Evolutionary conservation across 306 rosid species (phyloP).

Genomic region (Cicer cuneatum): DNA sequence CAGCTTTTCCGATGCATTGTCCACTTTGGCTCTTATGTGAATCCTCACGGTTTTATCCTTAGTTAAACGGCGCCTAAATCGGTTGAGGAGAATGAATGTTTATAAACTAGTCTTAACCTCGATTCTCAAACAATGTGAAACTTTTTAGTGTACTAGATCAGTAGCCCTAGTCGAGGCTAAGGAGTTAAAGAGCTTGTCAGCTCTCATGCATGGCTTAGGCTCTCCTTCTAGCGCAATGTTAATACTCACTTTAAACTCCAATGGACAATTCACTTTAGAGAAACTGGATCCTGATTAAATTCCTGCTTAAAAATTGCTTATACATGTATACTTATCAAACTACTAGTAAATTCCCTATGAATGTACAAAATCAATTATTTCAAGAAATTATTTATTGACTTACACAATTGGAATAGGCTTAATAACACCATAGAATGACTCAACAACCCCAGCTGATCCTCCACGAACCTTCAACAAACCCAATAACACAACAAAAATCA

Average conservation of each 20-base stretch:
- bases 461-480: slow-evolving; percentile 76
- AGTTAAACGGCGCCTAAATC: too few relatives aligned
- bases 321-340: background rate
- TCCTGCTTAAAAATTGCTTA: background rate
- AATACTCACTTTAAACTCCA: background rate
- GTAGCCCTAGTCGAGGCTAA: too few relatives aligned
- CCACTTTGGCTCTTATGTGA: too few relatives aligned
- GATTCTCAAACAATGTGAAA: too few relatives aligned
- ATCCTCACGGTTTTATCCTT: too few relatives aligned
- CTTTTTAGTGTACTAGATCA: too few relatives aligned
- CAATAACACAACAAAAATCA: slow-evolving; percentile 35
- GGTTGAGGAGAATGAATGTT: too few relatives aligned
- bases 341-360: background rate
- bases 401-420: slow-evolving; percentile 81
- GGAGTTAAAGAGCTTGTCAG: too few relatives aligned
- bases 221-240: too few relatives aligned
- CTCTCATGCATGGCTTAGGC: too few relatives aligned
- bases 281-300: background rate
- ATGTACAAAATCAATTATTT: slow-evolving; percentile 2
- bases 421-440: slow-evolving; percentile 78
- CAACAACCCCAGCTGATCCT: slow-evolving; percentile 89
- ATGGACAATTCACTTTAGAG: background rate
- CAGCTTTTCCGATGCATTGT: too few relatives aligned
- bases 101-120: too few relatives aligned
- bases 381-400: slow-evolving; percentile 43